phyloP scores from a whole-genome alignment of 306 rosid species.

The Cicer arietinum region DNA sequence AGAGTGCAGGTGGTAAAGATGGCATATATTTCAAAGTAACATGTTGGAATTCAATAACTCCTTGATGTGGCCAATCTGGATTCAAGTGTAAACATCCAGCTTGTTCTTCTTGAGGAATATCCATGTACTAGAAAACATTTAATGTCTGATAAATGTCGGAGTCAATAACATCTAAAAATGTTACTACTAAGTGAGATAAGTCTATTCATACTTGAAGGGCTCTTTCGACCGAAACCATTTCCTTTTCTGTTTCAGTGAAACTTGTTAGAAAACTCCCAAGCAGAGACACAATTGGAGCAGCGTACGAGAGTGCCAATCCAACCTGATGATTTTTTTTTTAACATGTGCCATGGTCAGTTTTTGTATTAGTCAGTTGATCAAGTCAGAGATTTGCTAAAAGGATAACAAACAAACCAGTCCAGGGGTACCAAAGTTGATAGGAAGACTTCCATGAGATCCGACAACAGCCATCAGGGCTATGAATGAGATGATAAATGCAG shows the following conservation, averaged over 20 bases:
- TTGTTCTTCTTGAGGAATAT: slow-evolving; percentile 85
- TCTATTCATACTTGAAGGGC: slow-evolving; percentile 76
- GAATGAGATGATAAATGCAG: slow-evolving; percentile 79
- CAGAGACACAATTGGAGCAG: slow-evolving; percentile 86
- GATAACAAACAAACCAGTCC: slow-evolving; percentile 74
- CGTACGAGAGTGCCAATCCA: slow-evolving; percentile 92
- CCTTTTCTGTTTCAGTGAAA: slow-evolving; percentile 97
- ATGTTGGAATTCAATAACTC: slow-evolving; percentile 75
- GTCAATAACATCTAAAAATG: slow-evolving; percentile 19
- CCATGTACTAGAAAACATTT: slow-evolving; percentile 69
- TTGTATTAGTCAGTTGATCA: slow-evolving; percentile 16
- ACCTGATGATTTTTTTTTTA: slow-evolving; percentile 55
- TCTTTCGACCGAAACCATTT: slow-evolving; percentile 97
- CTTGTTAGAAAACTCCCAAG: slow-evolving; percentile 87
- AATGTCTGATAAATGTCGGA: slow-evolving; percentile 40
- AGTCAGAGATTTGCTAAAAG: slow-evolving; percentile 43
- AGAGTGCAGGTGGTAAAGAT: slow-evolving; percentile 80
- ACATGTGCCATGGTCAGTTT: slow-evolving; percentile 34
- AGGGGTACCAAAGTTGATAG: slow-evolving; percentile 81
- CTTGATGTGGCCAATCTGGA: slow-evolving; percentile 79
- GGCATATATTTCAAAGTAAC: slow-evolving; percentile 93
- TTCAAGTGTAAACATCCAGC: slow-evolving; percentile 58
- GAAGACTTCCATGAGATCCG: slow-evolving; percentile 73
- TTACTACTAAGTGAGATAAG: slow-evolving; percentile 16
- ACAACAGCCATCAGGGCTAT: slow-evolving; percentile 89